These are phyloP conservation scores for Rubia peregrina DNA, from an alignment of 305 asterid genomes.

Conservation along the genomic window DNA sequence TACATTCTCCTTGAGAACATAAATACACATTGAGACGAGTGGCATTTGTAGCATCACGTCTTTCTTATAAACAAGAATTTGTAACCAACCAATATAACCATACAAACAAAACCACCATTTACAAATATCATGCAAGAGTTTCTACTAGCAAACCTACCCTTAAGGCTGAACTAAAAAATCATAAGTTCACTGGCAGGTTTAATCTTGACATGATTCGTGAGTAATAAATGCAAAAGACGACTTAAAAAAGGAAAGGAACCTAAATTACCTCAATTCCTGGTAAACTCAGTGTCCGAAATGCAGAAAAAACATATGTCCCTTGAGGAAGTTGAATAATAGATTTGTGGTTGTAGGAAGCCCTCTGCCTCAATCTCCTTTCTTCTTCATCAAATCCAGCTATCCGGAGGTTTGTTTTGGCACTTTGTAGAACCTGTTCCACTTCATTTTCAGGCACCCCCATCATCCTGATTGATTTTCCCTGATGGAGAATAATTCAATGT, in stretches of 20 bases:
- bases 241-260: neutral
- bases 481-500: slow-evolving; percentile 15
- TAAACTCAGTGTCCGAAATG: slow-evolving; percentile 66
- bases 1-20: neutral
- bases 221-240: neutral
- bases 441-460: slow-evolving; percentile 81
- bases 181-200: neutral
- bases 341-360: slow-evolving; percentile 32
- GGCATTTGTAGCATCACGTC: no score
- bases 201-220: neutral
- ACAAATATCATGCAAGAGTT: neutral
- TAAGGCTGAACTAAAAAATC: neutral
- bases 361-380: slow-evolving; percentile 60
- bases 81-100: neutral
- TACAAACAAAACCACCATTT: neutral
- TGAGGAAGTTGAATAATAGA: slow-evolving; percentile 53
- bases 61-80: neutral
- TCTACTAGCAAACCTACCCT: neutral
- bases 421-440: slow-evolving; percentile 64
- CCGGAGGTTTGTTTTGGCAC: slow-evolving; percentile 52
- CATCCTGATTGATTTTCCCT: slow-evolving; percentile 83
- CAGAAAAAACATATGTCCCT: slow-evolving; percentile 71
- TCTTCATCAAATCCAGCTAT: slow-evolving; percentile 95
- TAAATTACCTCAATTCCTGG: slow-evolving; percentile 72
- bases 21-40: neutral